phyloP scores from a whole-genome alignment of 2,329 filamentous ascomycete species.

The Cladorrhinum sp. region DNA sequence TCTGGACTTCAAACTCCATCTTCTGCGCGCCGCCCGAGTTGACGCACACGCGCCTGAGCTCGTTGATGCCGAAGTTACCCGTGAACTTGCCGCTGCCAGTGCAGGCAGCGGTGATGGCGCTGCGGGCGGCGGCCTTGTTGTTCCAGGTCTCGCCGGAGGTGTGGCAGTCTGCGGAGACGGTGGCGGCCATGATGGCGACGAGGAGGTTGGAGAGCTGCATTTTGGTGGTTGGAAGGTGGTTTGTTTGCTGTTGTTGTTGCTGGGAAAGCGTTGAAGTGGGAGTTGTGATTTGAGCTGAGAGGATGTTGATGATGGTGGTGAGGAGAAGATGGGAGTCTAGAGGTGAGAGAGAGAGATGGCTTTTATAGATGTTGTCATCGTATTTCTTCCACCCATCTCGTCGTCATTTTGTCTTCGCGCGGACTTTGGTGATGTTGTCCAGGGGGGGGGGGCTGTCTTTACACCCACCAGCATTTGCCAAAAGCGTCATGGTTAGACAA shows the following conservation, averaged over 20 bases:
- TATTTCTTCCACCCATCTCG: slow-evolving; percentile 7
- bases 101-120: slow-evolving; percentile 2
- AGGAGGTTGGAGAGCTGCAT: slow-evolving; percentile 7
- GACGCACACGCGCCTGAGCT: neutral
- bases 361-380: slow-evolving; percentile 3
- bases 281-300: neutral
- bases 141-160: neutral
- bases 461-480: neutral
- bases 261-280: neutral
- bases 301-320: slow-evolving; percentile 1
- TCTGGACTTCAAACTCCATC: slow-evolving; percentile 3
- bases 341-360: neutral
- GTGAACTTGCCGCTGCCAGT: neutral
- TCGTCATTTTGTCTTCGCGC: neutral
- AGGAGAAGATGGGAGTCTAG: neutral
- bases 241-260: too few relatives aligned
- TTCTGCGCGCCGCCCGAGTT: neutral
- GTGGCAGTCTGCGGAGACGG: neutral
- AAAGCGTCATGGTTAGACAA: neutral
- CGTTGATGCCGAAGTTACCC: neutral
- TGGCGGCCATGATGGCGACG: slow-evolving; percentile 4
- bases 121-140: neutral
- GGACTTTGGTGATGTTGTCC: neutral
- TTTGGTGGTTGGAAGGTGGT: neutral
- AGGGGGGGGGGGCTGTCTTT: neutral